Base-by-base conservation (phyloP, 2,329 filamentous ascomycete species). In the Blastomyces parvus region DNA sequence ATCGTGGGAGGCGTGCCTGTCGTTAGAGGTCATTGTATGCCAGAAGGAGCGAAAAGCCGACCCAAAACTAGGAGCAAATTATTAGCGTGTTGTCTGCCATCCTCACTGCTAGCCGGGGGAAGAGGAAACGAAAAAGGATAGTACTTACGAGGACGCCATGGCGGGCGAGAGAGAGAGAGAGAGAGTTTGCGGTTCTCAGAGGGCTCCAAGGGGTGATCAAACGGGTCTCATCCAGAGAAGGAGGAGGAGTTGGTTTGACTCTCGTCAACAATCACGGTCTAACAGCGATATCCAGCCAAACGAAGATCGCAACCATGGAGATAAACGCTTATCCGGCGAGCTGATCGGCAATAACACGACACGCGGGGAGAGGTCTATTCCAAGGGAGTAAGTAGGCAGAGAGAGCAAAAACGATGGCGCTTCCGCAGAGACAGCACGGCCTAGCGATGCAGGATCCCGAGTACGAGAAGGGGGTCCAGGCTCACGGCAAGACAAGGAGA, bases 1-100 rank as follows among this genome's bases (percentile, higher is more conserved):
- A 79, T 99, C 90, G 81, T 88, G 90, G 66, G 87, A 88, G 67
- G 94, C 96, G 80, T 99, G 86, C 66, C 94, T 96, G 80, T 86
- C 83, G 72, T 87, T 83, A 67, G 85, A 88, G 74, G 85, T 88
- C 83, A 89, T 94, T 70, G 89, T 86, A 82, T 97, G 94, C 94
- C 94, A 99, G 80, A 99, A 93, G 66, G 89, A 89, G 78, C 89
- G 89, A 78, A 94, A 89, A 77, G 88, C 86, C 70, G 83, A 83
- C 70, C 85, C 83, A 73, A 93, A 77, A 72, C 88, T 88, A 69
- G 33, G 56, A 27, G 17, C 3, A 42, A 25, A 36, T 9, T 8
- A 48, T 59, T 59, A 59, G 57, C 38, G 2, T 3, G 55, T n/a
- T 11, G 11, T 22, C n/a, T 42, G 17, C 36, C 36, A 57, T 55